A percentile compares a stretch with the other conserved stretches of the same genome.
Evolutionary conservation across 164 flowering plant genomes (phyloP).

Genomic region (Piper longum): DNA sequence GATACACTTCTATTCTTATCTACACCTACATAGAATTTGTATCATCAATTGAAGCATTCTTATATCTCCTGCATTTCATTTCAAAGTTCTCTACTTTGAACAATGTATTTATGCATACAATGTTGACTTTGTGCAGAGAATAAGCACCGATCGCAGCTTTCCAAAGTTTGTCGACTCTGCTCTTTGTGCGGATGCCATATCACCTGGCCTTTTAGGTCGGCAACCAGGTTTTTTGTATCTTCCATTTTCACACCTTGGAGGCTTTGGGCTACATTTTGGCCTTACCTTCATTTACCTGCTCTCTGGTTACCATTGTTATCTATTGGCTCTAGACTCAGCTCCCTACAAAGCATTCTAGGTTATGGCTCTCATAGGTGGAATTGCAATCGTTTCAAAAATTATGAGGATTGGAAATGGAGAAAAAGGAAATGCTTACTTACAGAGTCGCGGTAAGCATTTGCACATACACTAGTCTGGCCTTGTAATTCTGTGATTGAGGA

Average conservation of each 20-base stretch:
- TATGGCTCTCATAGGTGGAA: conserved; percentile 59
- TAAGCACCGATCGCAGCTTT: conserved; percentile 42
- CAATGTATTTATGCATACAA: no score
- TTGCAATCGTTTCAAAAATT: conserved; percentile 37
- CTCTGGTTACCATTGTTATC: conserved; percentile 56
- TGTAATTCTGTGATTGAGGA: no score
- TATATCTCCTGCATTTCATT: no score
- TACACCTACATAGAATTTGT: no score
- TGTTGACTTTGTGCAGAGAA: conserved; percentile 35
- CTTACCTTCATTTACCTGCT: conserved; percentile 48
- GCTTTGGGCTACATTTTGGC: conserved; percentile 31
- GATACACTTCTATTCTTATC: no score
- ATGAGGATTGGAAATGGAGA: conserved; percentile 31
- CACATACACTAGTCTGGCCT: no score
- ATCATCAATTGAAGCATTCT: no score
- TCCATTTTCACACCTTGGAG: conserved; percentile 27
- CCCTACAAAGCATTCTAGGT: conserved; percentile 70
- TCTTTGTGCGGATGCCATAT: conserved; percentile 58
- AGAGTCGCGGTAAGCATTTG: no score
- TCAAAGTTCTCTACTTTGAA: no score
- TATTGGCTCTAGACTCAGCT: conserved; percentile 53
- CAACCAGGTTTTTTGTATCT: conserved; percentile 44
- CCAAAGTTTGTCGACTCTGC: conserved; percentile 72
- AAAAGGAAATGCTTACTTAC: no score
- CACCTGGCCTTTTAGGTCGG: conserved; percentile 56